Base-by-base conservation (phyloP, 2,329 filamentous ascomycete species). In the Didymella keratinophila region DNA sequence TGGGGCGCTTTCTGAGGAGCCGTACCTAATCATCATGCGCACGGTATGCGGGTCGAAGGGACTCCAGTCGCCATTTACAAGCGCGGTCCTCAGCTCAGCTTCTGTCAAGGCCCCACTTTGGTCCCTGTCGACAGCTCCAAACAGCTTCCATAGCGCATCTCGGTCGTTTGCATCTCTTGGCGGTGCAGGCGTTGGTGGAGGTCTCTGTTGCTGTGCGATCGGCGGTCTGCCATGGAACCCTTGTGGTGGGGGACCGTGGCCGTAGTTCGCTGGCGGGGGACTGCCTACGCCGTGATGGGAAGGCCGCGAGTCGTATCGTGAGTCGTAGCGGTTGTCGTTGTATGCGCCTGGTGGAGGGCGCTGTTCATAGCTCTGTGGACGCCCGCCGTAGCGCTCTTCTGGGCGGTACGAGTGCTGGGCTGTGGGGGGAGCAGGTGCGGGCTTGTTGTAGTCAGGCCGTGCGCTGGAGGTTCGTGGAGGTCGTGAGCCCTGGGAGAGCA, bases 1-100 rank as follows among this genome's bases (percentile, higher is more conserved):
- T 4, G 21, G 23, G 34, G 51, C n/a, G 16, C 10, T 39, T 32
- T 10, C 44, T 14, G 1, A 32, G 11, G 16, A 25, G 7, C 25
- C 4, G 20, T 64, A 76, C 73, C 72, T 90, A 67, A 99, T 97
- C 93, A 99, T 97, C 92, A 98, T 97, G 72, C 90, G 90, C 65
- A 98, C 93, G 1, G 95, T 99, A 70, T 97, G 91, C 4, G 88
- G 85, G 78, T 99, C 93, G 76, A 99, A 99, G 4, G 92, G 87
- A 1, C 92, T 92, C 87, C 92, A 97, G 82, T 99, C 95, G 54
- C 93, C 94, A 74, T 99, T 99, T 59, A 98, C 93, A 6, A 99
- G 87, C 20, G 95, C 95, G 1, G 91, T 89, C 10, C 91, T 89
- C 41, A 99, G 88, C 78, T 98, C 94, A 50, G 84, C 84, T 78